Evolutionary conservation across 768 basidiomycete genomes (phyloP).

Genomic region (Boletus subcaerulescens): DNA sequence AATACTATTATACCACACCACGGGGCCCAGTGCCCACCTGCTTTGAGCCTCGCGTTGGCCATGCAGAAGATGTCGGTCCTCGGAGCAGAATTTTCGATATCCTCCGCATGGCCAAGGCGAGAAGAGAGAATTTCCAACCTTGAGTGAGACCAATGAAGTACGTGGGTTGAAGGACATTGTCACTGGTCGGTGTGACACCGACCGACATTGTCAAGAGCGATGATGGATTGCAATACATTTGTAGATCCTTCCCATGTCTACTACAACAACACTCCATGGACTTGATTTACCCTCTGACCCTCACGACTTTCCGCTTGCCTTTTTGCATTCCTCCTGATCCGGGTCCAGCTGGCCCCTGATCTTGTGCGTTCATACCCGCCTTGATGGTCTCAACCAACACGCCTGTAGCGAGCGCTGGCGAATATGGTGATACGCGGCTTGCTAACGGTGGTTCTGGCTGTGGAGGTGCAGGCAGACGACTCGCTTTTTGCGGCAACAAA

Average conservation of each 20-base stretch:
- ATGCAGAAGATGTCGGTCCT: too few relatives aligned
- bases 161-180: too few relatives aligned
- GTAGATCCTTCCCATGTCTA: slow-evolving; percentile 15
- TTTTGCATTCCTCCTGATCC: slow-evolving; percentile 44
- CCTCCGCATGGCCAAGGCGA: too few relatives aligned
- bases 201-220: not conserved
- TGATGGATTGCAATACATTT: slow-evolving; percentile 18
- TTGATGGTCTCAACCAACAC: slow-evolving; percentile 82
- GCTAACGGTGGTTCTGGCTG: slow-evolving; percentile 71
- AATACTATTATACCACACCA: too few relatives aligned
- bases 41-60: too few relatives aligned
- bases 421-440: slow-evolving; percentile 74
- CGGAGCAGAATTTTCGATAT: too few relatives aligned
- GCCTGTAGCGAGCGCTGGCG: slow-evolving; percentile 72
- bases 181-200: too few relatives aligned
- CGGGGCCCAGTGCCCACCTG: too few relatives aligned
- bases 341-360: slow-evolving; percentile 42
- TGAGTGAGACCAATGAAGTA: too few relatives aligned
- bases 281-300: slow-evolving; percentile 54
- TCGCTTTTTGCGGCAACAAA: slow-evolving; percentile 24
- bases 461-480: slow-evolving; percentile 69
- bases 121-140: too few relatives aligned
- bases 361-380: slow-evolving; percentile 74
- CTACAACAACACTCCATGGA: not conserved
- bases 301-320: slow-evolving; percentile 77